Conservation (phyloP, 2,329 filamentous ascomycete genomes). For the Zalaria obscura region DNA sequence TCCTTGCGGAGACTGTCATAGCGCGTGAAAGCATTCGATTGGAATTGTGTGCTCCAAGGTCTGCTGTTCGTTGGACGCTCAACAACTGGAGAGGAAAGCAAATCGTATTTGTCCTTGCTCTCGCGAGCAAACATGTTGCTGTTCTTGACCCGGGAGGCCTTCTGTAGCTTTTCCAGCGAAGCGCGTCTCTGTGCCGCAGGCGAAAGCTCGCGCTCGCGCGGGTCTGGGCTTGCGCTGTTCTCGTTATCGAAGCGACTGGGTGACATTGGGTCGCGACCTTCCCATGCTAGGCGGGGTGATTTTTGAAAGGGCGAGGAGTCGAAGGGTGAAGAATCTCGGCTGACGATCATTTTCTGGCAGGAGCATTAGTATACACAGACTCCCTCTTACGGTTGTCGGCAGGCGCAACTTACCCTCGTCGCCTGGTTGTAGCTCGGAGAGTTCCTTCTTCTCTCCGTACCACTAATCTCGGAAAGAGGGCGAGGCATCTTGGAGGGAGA, state of each 20-base stretch:
- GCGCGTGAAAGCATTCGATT: constrained; percentile 55
- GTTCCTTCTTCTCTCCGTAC: constrained; percentile 74
- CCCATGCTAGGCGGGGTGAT: constrained; percentile 86
- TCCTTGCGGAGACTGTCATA: constrained; percentile 32
- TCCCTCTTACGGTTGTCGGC: too few relatives aligned
- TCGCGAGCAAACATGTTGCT: constrained; percentile 94
- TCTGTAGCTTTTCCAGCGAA: constrained; percentile 90
- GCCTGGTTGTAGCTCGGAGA: constrained; percentile 78
- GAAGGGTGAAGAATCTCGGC: constrained; percentile 65
- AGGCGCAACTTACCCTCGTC: constrained; percentile 43
- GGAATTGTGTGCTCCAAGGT: constrained; percentile 44
- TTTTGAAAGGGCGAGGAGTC: constrained; percentile 30
- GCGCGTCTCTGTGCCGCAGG: constrained; percentile 62
- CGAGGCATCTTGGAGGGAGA: constrained; percentile 57
- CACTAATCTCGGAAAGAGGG: constrained; percentile 79
- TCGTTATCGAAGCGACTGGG: constrained; percentile 51
- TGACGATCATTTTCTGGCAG: constrained; percentile 49
- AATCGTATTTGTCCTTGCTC: constrained; percentile 85
- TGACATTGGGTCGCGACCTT: constrained; percentile 49
- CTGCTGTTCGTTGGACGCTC: constrained; percentile 59
- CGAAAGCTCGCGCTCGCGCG: constrained; percentile 18
- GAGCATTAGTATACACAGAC: too few relatives aligned
- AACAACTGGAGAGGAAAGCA: constrained; percentile 56
- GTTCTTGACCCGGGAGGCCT: constrained; percentile 90
- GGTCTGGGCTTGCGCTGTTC: constrained; percentile 42